Evolutionary conservation across 2,329 filamentous ascomycete genomes (phyloP).

Genomic region (Sporothrix sp.): DNA sequence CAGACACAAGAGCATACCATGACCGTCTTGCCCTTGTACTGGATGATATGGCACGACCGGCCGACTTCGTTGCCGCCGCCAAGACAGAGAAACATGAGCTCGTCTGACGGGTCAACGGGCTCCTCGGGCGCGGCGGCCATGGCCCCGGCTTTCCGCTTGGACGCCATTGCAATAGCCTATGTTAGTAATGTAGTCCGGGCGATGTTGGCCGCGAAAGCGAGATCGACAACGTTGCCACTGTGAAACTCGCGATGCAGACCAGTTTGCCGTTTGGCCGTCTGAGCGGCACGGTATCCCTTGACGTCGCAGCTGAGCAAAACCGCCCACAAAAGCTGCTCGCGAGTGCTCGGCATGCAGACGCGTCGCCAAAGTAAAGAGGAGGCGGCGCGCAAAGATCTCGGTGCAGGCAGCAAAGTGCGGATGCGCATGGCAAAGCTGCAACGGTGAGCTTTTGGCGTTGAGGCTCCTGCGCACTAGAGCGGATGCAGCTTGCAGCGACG

Average conservation of each 20-base stretch:
- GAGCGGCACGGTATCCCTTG: no score
- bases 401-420: background rate
- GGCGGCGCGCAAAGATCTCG: no score
- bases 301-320: background rate
- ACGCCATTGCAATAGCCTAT: conserved; percentile 55
- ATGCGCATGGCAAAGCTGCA: background rate
- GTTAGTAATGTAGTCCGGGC: background rate
- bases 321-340: background rate
- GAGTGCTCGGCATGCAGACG: background rate
- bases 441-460: background rate
- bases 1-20: conserved; percentile 56
- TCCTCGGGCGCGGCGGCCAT: conserved; percentile 67
- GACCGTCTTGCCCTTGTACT: conserved; percentile 98
- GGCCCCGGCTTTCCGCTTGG: conserved; percentile 78
- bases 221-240: background rate
- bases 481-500: background rate
- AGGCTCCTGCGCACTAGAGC: background rate
- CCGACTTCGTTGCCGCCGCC: conserved; percentile 97
- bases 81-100: conserved; percentile 86
- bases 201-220: background rate
- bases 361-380: no score
- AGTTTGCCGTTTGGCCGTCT: no score
- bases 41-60: conserved; percentile 91
- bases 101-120: conserved; percentile 83
- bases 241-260: background rate